Evolutionary conservation across 495 filamentous ascomycete genomes (phyloP).

Genomic region (Hypoxylon crocopeplum): DNA sequence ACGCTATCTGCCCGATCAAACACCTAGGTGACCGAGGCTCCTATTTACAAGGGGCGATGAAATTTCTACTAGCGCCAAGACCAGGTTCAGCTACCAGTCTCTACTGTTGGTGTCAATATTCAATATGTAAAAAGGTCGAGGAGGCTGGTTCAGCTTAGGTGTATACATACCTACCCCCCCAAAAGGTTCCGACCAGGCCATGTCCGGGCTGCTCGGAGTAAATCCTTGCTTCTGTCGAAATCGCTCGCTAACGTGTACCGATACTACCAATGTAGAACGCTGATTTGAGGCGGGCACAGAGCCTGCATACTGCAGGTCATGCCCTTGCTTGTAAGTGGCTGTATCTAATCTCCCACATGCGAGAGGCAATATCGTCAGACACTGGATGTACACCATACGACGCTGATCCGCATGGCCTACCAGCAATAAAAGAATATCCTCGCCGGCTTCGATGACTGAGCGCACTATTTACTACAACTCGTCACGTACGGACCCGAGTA

Average conservation of each 20-base stretch:
- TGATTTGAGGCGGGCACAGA: slow-evolving; percentile 22
- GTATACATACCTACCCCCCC: neutral
- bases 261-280: slow-evolving; percentile 5
- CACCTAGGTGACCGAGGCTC: neutral
- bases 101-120: slow-evolving; percentile 14
- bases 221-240: slow-evolving; percentile 28
- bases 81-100: slow-evolving; percentile 12
- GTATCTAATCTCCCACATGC: slow-evolving; percentile 28
- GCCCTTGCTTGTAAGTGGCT: slow-evolving; percentile 28
- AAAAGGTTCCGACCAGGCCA: no score
- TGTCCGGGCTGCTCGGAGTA: slow-evolving; percentile 20
- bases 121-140: neutral
- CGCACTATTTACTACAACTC: slow-evolving; percentile 11
- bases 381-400: slow-evolving; percentile 10
- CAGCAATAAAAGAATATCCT: slow-evolving; percentile 17
- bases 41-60: neutral
- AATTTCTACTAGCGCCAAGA: slow-evolving; percentile 1
- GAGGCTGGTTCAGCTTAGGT: slow-evolving; percentile 4
- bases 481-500: slow-evolving; percentile 3
- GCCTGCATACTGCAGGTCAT: slow-evolving; percentile 27
- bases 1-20: neutral
- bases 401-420: slow-evolving; percentile 7
- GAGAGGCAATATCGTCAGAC: slow-evolving; percentile 11
- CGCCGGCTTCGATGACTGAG: neutral
- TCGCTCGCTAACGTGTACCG: neutral